Conservation (phyloP, 345 rosid genomes). For the Carallia pectinifolia region DNA sequence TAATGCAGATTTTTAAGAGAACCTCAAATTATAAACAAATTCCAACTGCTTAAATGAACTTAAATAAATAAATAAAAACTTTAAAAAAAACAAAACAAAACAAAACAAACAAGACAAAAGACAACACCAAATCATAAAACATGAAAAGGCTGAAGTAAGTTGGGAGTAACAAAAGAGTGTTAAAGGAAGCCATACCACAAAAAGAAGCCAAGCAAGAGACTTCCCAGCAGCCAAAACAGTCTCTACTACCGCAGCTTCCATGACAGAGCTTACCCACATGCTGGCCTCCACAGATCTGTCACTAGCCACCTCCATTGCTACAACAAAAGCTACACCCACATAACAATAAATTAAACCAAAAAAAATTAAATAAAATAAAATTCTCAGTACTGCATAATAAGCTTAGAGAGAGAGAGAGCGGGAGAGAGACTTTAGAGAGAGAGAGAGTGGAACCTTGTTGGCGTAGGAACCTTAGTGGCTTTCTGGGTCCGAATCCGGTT, state of each 20-base stretch:
- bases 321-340: constrained; percentile 11
- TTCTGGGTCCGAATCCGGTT: constrained; percentile 46
- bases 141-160: background rate
- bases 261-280: constrained; percentile 29
- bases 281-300: constrained; percentile 30
- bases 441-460: background rate
- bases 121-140: background rate
- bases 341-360: background rate
- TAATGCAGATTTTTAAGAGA: background rate
- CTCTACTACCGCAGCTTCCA: constrained; percentile 36
- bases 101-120: background rate
- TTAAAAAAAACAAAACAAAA: background rate
- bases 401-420: background rate
- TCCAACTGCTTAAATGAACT: background rate
- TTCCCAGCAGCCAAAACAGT: constrained; percentile 37
- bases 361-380: background rate
- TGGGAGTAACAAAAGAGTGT: background rate
- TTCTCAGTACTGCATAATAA: background rate
- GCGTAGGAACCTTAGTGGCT: constrained; percentile 32
- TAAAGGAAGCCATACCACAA: constrained; percentile 32
- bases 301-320: constrained; percentile 45
- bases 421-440: constrained; percentile 7
- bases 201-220: constrained; percentile 45
- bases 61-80: background rate
- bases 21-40: background rate